phyloP scores from a whole-genome alignment of 192 early-diverging fungal genomes.

The Podochytrium sp. region DNA sequence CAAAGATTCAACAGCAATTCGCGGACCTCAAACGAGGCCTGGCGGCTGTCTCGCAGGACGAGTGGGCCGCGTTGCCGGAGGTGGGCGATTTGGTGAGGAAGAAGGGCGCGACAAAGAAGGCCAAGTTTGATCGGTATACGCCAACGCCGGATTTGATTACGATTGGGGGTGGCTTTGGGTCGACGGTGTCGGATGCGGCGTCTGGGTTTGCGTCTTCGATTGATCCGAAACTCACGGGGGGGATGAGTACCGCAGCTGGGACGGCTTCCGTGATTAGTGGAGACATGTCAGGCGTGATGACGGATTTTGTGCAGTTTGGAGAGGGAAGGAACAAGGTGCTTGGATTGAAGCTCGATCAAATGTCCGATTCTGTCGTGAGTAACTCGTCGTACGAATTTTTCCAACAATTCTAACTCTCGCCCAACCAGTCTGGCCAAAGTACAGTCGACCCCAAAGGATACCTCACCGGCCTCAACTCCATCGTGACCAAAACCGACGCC shows the following conservation, averaged over 20 bases:
- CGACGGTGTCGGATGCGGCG: constrained; percentile 45
- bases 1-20: constrained; percentile 89
- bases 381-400: neutral
- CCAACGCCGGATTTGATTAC: constrained; percentile 55
- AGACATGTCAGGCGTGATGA: constrained; percentile 40
- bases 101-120: constrained; percentile 66
- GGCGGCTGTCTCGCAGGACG: constrained; percentile 73
- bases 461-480: constrained; percentile 86
- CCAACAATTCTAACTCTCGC: constrained; percentile 27
- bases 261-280: constrained; percentile 49
- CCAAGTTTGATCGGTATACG: constrained; percentile 36
- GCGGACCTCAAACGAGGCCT: constrained; percentile 87
- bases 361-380: constrained; percentile 72
- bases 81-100: constrained; percentile 87
- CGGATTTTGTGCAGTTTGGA: constrained; percentile 90
- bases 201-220: constrained; percentile 56
- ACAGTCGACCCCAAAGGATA: constrained; percentile 96
- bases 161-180: constrained; percentile 64
- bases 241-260: constrained; percentile 60
- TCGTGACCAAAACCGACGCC: constrained; percentile 77
- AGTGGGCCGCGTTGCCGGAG: constrained; percentile 85
- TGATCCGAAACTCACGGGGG: constrained; percentile 64
- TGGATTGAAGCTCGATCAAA: constrained; percentile 87
- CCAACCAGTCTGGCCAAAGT: constrained; percentile 67
- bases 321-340: constrained; percentile 91